Evolutionary conservation across 495 filamentous ascomycete species (phyloP).

Genomic region (Aspergillus kassunensis): DNA sequence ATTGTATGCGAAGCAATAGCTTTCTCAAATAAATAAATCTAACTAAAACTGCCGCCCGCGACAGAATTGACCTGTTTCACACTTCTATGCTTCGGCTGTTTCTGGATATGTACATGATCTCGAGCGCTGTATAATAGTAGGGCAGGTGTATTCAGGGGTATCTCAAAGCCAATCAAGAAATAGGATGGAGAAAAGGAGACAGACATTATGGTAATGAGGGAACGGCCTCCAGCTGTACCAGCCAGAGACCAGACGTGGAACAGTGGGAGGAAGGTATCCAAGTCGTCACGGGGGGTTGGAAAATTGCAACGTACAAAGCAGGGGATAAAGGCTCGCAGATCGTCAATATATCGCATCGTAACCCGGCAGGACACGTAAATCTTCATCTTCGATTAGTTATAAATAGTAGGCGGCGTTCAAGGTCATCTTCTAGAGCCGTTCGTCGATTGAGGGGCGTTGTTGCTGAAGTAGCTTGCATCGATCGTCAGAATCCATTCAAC

Average conservation of each 20-base stretch:
- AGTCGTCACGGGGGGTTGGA: too few species aligned
- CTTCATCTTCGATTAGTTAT: slow-evolving; percentile 5
- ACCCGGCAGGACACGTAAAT: not conserved
- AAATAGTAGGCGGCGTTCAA: slow-evolving; percentile 8
- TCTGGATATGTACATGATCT: slow-evolving; percentile 38
- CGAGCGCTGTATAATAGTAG: slow-evolving; percentile 29
- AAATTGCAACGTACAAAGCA: not conserved
- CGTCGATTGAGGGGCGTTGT: slow-evolving; percentile 26
- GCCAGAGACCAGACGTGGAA: not conserved
- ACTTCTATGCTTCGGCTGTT: slow-evolving; percentile 30
- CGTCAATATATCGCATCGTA: slow-evolving; percentile 7
- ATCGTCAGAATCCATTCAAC: slow-evolving; percentile 91
- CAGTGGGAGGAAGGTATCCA: not conserved
- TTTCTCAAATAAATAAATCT: too few species aligned
- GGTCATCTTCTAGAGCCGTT: slow-evolving; percentile 19
- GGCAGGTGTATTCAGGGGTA: slow-evolving; percentile 42
- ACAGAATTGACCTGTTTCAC: slow-evolving; percentile 7
- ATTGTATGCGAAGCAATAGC: too few species aligned
- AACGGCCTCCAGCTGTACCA: slow-evolving; percentile 11
- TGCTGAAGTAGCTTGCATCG: slow-evolving; percentile 55
- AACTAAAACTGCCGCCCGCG: slow-evolving; percentile 14
- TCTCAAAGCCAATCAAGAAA: slow-evolving; percentile 26
- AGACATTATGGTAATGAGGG: slow-evolving; percentile 1
- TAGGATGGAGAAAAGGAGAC: slow-evolving; percentile 9
- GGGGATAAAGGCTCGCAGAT: not conserved